Evolutionary conservation across 2,329 filamentous ascomycete species (phyloP).

Genomic region (Coleophoma cylindrospora): DNA sequence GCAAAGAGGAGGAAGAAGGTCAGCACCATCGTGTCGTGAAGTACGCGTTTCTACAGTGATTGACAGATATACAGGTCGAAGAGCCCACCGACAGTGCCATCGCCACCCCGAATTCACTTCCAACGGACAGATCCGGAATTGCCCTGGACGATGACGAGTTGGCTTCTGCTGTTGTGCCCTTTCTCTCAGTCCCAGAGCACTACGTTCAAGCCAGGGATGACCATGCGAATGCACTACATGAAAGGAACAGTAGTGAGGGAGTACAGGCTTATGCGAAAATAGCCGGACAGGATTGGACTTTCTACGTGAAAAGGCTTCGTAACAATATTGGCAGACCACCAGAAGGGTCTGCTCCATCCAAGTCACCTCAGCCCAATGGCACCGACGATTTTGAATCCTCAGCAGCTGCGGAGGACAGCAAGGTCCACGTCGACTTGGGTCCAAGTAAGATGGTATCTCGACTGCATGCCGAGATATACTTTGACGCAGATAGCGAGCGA

Average conservation of each 20-base stretch:
- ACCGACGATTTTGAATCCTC: neutral
- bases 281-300: constrained; percentile 77
- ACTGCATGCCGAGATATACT: constrained; percentile 70
- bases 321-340: constrained; percentile 72
- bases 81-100: constrained; percentile 18
- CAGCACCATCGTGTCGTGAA: constrained; percentile 10
- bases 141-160: constrained; percentile 45
- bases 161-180: constrained; percentile 17
- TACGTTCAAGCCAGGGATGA: constrained; percentile 56
- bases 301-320: constrained; percentile 70
- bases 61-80: constrained; percentile 28
- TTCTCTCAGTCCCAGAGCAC: constrained; percentile 25
- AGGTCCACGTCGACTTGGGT: constrained; percentile 81
- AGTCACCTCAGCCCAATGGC: constrained; percentile 11
- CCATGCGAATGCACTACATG: constrained; percentile 59
- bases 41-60: neutral
- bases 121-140: constrained; percentile 32
- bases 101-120: constrained; percentile 23
- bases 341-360: constrained; percentile 33
- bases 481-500: constrained; percentile 59
- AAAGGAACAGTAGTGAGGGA: constrained; percentile 50
- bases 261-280: constrained; percentile 79
- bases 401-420: constrained; percentile 12
- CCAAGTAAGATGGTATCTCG: constrained; percentile 79
- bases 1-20: constrained; percentile 62